Base-by-base conservation (phyloP, 768 basidiomycete genomes). In the Suillus placidus region DNA sequence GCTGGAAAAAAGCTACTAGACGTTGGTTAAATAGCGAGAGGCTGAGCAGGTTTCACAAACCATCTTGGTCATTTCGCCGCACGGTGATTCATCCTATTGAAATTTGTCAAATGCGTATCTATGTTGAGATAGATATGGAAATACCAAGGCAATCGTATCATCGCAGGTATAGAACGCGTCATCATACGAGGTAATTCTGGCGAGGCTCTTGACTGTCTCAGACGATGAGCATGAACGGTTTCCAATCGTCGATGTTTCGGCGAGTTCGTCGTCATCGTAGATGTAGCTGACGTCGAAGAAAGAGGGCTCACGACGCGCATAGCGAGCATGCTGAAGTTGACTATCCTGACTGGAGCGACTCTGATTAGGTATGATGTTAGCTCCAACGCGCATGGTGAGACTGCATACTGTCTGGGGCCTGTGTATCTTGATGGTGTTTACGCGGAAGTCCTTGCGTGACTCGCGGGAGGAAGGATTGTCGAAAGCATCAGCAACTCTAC, bases 401-500 rank as follows among this genome's bases (percentile, higher is more conserved):
- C 18, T n/a, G 70, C 74, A 57, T 26, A 76, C 74, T 7, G 68
- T 64, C 62, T 68, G 66, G 52, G 72, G 37, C 10, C 42, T 69
- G 57, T 69, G 69, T 56, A 72, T 67, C 65, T 67, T 68, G 68
- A 73, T 72, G 23, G 70, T 66, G 49, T 71, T 72, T 8, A 74
- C 66, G 40, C 70, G 52, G 14, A 69, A 52, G 0, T 68, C 71
- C 67, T 68, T 76, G 65, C 72, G 65, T 20, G 32, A 52, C 60
- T 71, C 68, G 63, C 66, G 64, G 42, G 64, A 38, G 8, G 71
- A 55, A 1, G 74, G 74, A 57, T 70, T 60, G 58, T 76, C 74
- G 47, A 77, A 76, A 37, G 74, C 74, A 26, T 76, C 76, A 23
- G 74, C 76, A 1, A 76, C 68, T 60, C 72, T 68, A 60, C 67